Conservation (phyloP, 2,329 filamentous ascomycete genomes). For the Aspergillus sp. region DNA sequence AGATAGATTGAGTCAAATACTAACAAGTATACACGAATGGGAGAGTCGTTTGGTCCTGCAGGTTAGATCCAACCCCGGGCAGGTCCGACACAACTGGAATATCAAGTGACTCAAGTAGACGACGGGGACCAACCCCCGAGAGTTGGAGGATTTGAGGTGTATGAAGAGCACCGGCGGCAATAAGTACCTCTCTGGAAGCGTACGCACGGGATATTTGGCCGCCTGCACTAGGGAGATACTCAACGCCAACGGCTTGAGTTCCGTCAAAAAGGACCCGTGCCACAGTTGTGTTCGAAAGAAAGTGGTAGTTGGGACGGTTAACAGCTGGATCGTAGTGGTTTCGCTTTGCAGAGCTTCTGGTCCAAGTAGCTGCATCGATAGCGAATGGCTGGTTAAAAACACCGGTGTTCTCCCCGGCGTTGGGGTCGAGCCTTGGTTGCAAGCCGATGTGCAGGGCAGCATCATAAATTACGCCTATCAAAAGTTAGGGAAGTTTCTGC, state of each 20-base stretch:
- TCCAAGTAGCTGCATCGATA: background rate
- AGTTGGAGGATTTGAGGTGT: background rate
- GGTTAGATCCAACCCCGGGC: background rate
- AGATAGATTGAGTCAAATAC: background rate
- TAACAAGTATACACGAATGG: background rate
- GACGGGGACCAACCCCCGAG: background rate
- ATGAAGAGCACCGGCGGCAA: background rate
- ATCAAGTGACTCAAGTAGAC: background rate
- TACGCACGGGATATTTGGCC: background rate
- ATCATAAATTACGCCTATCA: background rate
- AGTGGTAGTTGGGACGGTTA: background rate
- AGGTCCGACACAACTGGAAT: background rate
- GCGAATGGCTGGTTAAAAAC: background rate
- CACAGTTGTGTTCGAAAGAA: background rate
- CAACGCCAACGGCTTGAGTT: background rate
- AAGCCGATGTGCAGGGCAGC: background rate
- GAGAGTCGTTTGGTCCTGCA: background rate
- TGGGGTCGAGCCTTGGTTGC: background rate
- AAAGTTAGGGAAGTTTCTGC: background rate
- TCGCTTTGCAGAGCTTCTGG: background rate
- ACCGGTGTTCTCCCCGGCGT: background rate
- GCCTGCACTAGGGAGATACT: background rate
- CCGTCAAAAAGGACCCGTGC: background rate
- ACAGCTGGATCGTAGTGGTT: background rate
- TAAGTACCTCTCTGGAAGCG: background rate